Evolutionary conservation across 805 yeast genomes (phyloP).

Genomic region (Suhomyces sp.): DNA sequence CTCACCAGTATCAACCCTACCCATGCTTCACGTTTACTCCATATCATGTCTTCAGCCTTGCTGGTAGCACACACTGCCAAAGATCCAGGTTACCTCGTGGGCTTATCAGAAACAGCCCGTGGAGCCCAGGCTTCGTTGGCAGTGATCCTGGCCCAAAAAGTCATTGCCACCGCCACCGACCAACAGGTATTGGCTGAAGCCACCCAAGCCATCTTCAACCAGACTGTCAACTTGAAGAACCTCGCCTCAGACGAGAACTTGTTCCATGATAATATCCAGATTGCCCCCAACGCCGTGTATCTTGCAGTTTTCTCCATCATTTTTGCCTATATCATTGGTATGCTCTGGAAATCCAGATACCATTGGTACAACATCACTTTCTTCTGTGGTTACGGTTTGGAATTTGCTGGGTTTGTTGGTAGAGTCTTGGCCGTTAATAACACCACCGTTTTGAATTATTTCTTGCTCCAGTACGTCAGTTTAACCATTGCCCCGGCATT

Average conservation of each 20-base stretch:
- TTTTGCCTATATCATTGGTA: conserved; percentile 22
- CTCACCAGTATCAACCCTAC: conserved; percentile 27
- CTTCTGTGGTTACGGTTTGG: conserved; percentile 34
- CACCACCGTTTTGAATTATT: conserved; percentile 19
- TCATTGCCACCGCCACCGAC: conserved; percentile 41
- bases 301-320: conserved; percentile 26
- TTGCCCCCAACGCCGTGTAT: conserved; percentile 34
- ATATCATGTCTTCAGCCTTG: conserved; percentile 18
- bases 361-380: conserved; percentile 42
- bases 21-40: conserved; percentile 21
- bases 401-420: conserved; percentile 40
- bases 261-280: conserved; percentile 23
- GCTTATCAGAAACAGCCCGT: conserved; percentile 24
- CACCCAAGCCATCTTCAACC: conserved; percentile 32
- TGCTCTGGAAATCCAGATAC: conserved; percentile 34
- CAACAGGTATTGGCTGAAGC: conserved; percentile 24
- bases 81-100: conserved; percentile 14
- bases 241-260: conserved; percentile 29
- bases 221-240: conserved; percentile 31
- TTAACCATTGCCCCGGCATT: conserved; percentile 44
- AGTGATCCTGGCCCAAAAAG: conserved; percentile 34
- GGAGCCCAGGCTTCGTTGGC: conserved; percentile 40
- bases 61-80: conserved; percentile 22
- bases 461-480: conserved; percentile 32
- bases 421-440: conserved; percentile 32